Evolutionary conservation across 495 filamentous ascomycete genomes (phyloP).

Genomic region (Neurospora sp.): DNA sequence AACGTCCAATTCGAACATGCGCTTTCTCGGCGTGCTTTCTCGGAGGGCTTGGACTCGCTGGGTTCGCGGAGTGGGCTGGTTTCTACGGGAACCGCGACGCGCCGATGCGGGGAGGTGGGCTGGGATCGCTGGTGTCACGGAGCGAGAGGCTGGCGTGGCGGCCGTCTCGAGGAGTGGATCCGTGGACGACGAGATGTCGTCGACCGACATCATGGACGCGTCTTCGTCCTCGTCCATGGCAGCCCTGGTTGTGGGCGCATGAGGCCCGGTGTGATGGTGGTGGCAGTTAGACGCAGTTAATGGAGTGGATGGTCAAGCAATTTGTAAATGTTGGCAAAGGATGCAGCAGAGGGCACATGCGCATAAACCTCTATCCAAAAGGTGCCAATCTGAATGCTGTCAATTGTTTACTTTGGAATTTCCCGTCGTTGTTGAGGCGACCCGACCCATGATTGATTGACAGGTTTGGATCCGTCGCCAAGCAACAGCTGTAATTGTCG

Average conservation of each 20-base stretch:
- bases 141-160: conserved; percentile 14
- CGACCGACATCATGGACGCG: conserved; percentile 19
- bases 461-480: neutral
- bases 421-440: neutral
- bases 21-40: conserved; percentile 38
- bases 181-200: conserved; percentile 36
- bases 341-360: neutral
- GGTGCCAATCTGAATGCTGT: neutral
- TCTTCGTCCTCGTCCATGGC: conserved; percentile 8
- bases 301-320: neutral
- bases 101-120: conserved; percentile 12
- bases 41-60: conserved; percentile 17
- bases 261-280: neutral
- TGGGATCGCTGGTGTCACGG: conserved; percentile 9
- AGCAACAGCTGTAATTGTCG: neutral
- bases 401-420: neutral
- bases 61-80: conserved; percentile 7
- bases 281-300: no score
- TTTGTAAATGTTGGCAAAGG: neutral
- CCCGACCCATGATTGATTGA: neutral
- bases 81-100: conserved; percentile 17
- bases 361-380: neutral
- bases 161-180: conserved; percentile 35
- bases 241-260: conserved; percentile 2
- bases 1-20: conserved; percentile 44